Evolutionary conservation across 495 filamentous ascomycete species (phyloP).

Genomic region (Hypoxylon lenormandii): DNA sequence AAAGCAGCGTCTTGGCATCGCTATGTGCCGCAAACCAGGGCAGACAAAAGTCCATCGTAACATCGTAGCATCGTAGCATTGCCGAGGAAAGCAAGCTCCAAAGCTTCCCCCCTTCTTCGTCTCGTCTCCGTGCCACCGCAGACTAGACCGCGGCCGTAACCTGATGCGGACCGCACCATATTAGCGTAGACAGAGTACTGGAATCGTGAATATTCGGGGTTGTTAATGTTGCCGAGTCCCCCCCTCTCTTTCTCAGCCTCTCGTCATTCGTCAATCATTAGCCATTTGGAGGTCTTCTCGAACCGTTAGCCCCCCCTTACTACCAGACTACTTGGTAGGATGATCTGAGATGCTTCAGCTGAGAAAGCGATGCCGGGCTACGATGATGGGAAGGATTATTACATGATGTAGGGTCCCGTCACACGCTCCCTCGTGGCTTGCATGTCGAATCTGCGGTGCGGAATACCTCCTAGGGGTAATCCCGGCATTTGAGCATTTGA

Average conservation of each 20-base stretch:
- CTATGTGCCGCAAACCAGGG: constrained; percentile 41
- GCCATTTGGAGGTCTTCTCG: not conserved
- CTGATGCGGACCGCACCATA: constrained; percentile 34
- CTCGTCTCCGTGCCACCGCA: constrained; percentile 15
- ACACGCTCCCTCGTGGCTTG: constrained; percentile 42
- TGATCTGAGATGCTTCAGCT: constrained; percentile 14
- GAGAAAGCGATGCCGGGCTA: constrained; percentile 2
- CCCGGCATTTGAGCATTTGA: constrained; percentile 33
- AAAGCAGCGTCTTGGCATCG: constrained; percentile 35
- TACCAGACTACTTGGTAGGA: not conserved
- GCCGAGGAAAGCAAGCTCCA: constrained; percentile 29
- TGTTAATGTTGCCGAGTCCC: not conserved
- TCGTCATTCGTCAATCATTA: constrained; percentile 12
- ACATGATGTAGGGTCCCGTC: constrained; percentile 39
- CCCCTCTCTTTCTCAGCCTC: constrained; percentile 34
- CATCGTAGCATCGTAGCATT: constrained; percentile 40
- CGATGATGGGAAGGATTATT: constrained; percentile 19
- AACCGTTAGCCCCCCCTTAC: not conserved
- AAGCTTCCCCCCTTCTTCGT: no score
- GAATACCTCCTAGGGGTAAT: constrained; percentile 21
- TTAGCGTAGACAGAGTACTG: constrained; percentile 38
- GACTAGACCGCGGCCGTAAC: constrained; percentile 12
- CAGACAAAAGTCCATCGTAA: constrained; percentile 37
- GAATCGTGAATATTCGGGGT: constrained; percentile 2
- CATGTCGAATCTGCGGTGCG: constrained; percentile 19